Evolutionary conservation across 192 early-diverging fungal species (phyloP).

Genomic region (Coemansia sp.): DNA sequence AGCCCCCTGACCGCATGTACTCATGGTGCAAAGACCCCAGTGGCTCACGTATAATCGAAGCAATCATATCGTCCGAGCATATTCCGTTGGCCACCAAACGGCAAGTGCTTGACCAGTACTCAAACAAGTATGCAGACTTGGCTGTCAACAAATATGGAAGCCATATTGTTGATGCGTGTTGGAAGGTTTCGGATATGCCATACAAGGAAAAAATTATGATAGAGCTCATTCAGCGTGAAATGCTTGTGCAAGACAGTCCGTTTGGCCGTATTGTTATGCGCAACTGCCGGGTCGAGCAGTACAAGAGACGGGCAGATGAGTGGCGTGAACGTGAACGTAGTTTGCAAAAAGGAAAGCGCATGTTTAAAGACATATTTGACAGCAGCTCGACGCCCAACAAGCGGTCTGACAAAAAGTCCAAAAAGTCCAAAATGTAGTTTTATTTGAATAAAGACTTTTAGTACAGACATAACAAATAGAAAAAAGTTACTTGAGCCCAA

Average conservation of each 20-base stretch:
- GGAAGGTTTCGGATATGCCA: conserved; percentile 67
- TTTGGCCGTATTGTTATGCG: conserved; percentile 73
- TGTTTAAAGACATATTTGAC: conserved; percentile 62
- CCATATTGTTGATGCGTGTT: conserved; percentile 77
- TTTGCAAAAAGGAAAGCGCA: conserved; percentile 66
- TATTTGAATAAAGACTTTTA: neutral
- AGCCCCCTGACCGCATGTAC: neutral
- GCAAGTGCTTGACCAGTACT: conserved; percentile 40
- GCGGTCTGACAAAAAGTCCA: neutral
- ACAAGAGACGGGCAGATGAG: conserved; percentile 68
- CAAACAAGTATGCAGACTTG: conserved; percentile 33
- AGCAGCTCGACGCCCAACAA: neutral
- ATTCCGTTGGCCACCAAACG: neutral
- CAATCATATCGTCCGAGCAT: neutral
- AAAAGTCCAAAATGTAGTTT: neutral
- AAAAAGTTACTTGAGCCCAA: conserved; percentile 20
- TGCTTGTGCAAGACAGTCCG: conserved; percentile 58
- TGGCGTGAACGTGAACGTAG: conserved; percentile 76
- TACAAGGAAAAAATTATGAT: conserved; percentile 65
- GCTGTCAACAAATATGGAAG: conserved; percentile 73
- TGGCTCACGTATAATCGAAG: neutral
- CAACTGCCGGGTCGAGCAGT: conserved; percentile 75
- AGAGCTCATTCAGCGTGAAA: conserved; percentile 61
- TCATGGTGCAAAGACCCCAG: neutral
- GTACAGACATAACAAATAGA: neutral